These are phyloP conservation scores for Malus hybrid DNA, from an alignment of 331 rosid genomes.

Conservation along the genomic window DNA sequence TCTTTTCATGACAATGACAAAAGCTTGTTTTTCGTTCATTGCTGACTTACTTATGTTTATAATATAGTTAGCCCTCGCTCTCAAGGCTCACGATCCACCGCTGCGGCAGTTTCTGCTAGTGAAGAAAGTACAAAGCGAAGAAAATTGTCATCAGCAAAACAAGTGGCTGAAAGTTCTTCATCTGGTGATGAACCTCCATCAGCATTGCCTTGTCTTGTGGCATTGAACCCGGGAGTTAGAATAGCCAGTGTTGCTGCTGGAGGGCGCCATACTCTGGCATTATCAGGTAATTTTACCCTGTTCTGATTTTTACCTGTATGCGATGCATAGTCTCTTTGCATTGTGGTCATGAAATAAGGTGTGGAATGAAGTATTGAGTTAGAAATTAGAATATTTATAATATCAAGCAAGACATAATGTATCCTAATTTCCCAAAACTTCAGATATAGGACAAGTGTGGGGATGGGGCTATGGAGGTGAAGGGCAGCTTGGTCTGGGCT, in stretches of 20 bases:
- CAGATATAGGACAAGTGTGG: slow-evolving; percentile 65
- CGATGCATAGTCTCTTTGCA: not conserved
- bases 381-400: slow-evolving; percentile 12
- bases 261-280: slow-evolving; percentile 85
- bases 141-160: slow-evolving; percentile 69
- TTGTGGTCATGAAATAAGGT: slow-evolving; percentile 8
- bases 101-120: slow-evolving; percentile 47
- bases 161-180: slow-evolving; percentile 66
- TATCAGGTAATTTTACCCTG: slow-evolving; percentile 59
- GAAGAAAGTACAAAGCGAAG: slow-evolving; percentile 84
- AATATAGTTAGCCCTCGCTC: slow-evolving; percentile 60
- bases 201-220: slow-evolving; percentile 82
- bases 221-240: slow-evolving; percentile 74
- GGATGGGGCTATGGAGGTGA: slow-evolving; percentile 71
- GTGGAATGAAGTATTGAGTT: not conserved
- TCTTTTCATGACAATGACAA: slow-evolving; percentile 1
- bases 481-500: slow-evolving; percentile 99
- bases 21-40: not conserved
- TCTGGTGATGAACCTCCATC: slow-evolving; percentile 70
- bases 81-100: slow-evolving; percentile 58
- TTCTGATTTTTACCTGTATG: slow-evolving; percentile 1
- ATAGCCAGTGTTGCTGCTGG: slow-evolving; percentile 87
- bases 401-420: slow-evolving; percentile 15
- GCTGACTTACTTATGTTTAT: slow-evolving; percentile 31
- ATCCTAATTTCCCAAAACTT: slow-evolving; percentile 38